phyloP scores from a whole-genome alignment of 495 filamentous ascomycete species.

The Glonium stellatum region DNA sequence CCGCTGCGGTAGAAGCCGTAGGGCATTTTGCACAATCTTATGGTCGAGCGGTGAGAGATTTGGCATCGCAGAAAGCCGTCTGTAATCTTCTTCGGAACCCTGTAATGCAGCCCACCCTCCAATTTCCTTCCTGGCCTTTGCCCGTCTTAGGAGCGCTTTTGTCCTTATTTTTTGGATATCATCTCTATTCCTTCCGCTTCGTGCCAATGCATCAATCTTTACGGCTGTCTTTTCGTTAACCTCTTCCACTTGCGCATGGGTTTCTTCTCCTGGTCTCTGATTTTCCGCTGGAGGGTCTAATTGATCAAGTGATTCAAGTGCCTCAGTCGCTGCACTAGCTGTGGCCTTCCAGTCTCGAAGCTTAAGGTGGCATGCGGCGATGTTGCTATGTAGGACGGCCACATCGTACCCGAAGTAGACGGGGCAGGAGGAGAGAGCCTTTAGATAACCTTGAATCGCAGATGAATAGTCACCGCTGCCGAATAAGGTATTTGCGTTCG shows the following conservation, averaged over 20 bases:
- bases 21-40: constrained; percentile 57
- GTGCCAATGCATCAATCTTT: constrained; percentile 28
- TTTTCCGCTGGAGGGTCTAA: constrained; percentile 41
- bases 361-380: constrained; percentile 85
- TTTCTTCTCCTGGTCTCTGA: constrained; percentile 8
- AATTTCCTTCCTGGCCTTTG: constrained; percentile 61
- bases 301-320: constrained; percentile 64
- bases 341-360: constrained; percentile 81
- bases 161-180: constrained; percentile 71
- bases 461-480: constrained; percentile 62
- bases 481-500: constrained; percentile 73
- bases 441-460: constrained; percentile 84
- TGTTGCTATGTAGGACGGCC: constrained; percentile 79
- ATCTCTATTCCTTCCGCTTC: constrained; percentile 15
- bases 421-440: constrained; percentile 73
- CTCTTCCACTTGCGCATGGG: constrained; percentile 28
- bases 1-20: constrained; percentile 55
- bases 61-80: constrained; percentile 34
- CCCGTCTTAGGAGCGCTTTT: constrained; percentile 82
- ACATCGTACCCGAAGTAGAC: constrained; percentile 86
- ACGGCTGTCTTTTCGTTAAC: constrained; percentile 41
- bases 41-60: constrained; percentile 58
- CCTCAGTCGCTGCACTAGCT: constrained; percentile 62
- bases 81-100: constrained; percentile 60
- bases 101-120: constrained; percentile 76